A percentile compares a stretch with the other conserved stretches of the same genome.
phyloP scores from a whole-genome alignment of 1,139 yeast species.

The Suhomyces bokatorum region DNA sequence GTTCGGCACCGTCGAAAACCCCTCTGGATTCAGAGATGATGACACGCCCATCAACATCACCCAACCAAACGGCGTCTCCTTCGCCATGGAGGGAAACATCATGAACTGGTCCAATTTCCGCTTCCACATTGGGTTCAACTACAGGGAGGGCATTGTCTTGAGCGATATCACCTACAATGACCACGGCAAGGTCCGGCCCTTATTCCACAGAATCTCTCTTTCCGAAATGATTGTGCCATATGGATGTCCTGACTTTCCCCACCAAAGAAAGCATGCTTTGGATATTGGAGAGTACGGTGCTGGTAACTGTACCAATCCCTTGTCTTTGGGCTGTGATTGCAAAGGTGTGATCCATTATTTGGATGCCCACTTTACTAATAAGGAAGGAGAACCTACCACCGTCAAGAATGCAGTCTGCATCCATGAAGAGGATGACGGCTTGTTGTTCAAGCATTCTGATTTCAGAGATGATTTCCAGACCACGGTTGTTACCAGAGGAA shows the following conservation, averaged over 20 bases:
- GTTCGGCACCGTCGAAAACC: slow-evolving; percentile 52
- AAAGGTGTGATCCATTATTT: slow-evolving; percentile 80
- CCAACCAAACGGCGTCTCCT: slow-evolving; percentile 83
- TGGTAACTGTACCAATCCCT: slow-evolving; percentile 79
- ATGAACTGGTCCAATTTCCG: slow-evolving; percentile 77
- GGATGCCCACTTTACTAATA: slow-evolving; percentile 71
- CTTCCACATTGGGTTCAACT: slow-evolving; percentile 79
- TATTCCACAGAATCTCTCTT: slow-evolving; percentile 76
- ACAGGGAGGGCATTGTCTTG: slow-evolving; percentile 81
- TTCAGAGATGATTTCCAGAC: slow-evolving; percentile 80
- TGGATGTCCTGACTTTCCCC: slow-evolving; percentile 77
- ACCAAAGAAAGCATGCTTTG: slow-evolving; percentile 81
- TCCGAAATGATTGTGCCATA: slow-evolving; percentile 86
- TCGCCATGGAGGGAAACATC: slow-evolving; percentile 64
- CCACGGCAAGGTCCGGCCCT: slow-evolving; percentile 67
- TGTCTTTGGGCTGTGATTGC: slow-evolving; percentile 79
- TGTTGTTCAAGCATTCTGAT: slow-evolving; percentile 78
- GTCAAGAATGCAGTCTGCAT: slow-evolving; percentile 78
- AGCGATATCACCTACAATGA: slow-evolving; percentile 73
- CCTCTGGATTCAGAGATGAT: slow-evolving; percentile 58
- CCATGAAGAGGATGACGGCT: slow-evolving; percentile 83
- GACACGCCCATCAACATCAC: slow-evolving; percentile 62
- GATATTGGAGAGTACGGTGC: slow-evolving; percentile 89
- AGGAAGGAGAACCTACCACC: slow-evolving; percentile 66
- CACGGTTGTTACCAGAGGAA: slow-evolving; percentile 72